Evolutionary conservation across 2,329 filamentous ascomycete genomes (phyloP).

Genomic region (Aureobasidium zeae): DNA sequence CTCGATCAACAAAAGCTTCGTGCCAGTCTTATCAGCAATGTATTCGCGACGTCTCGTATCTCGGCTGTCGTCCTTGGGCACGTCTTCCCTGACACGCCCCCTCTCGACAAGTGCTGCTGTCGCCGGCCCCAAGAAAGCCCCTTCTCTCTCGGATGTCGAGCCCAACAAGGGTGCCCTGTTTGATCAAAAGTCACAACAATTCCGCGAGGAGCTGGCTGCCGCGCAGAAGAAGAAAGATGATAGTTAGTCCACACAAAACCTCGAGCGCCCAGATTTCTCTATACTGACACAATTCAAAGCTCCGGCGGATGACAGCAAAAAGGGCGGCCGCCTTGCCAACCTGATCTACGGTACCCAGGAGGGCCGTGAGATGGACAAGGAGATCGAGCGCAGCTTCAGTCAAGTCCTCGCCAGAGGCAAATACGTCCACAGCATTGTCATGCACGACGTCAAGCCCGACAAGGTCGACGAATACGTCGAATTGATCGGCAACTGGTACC

Average conservation of each 20-base stretch:
- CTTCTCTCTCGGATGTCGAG: conserved; percentile 79
- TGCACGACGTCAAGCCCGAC: conserved; percentile 91
- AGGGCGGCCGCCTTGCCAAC: conserved; percentile 59
- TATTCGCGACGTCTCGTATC: conserved; percentile 21
- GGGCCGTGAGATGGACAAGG: conserved; percentile 84
- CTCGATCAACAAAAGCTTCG: neutral
- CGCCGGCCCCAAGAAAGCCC: conserved; percentile 36
- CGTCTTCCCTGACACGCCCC: conserved; percentile 15
- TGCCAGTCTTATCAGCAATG: conserved; percentile 16
- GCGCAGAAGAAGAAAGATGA: conserved; percentile 70
- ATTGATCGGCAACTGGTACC: conserved; percentile 85
- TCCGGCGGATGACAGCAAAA: conserved; percentile 49
- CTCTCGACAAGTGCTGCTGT: conserved; percentile 3
- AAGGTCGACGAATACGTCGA: conserved; percentile 92
- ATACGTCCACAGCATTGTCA: conserved; percentile 96
- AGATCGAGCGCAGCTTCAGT: conserved; percentile 92
- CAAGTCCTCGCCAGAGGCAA: conserved; percentile 92
- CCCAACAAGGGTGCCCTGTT: conserved; percentile 64
- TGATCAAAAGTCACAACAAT: conserved; percentile 73
- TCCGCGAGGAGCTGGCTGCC: conserved; percentile 71
- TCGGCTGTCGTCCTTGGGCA: conserved; percentile 17
- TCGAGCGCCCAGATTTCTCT: no score
- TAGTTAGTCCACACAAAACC: conserved; percentile 56
- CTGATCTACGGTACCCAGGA: conserved; percentile 97
- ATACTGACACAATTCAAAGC: conserved; percentile 11